Evolutionary conservation across 352 stramenopile species (phyloP), one percentile per base, ranked within the genome.

Genomic region (Phytophthora gonapodyides): DNA sequence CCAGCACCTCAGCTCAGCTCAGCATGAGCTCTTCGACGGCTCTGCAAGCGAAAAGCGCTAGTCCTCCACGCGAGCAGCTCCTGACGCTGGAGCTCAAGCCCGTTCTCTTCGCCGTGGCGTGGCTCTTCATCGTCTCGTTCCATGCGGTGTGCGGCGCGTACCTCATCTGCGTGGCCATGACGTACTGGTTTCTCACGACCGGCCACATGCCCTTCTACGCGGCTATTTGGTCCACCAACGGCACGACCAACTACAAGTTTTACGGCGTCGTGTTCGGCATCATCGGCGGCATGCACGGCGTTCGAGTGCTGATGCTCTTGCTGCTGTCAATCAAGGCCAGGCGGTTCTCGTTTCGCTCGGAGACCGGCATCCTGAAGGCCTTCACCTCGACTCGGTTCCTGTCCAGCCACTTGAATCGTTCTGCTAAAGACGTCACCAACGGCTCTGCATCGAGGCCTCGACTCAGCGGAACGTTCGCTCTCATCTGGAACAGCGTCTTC

Each of bases 191-290:
- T 43, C 47, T 78, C 24, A 63, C 67, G 12, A 59, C 31, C 0
- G 62, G 57, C 12, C 24, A 49, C 41, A 50, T 78, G 54, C 38
- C 63, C 13, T 74, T 71, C 36, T 74, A 78, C 46, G 55, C 66
- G 13, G 56, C 69, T 19, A 57, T 67, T n/a, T 66, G 72, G 62
- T 61, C 66, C 2, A 51, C 58, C 10, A 57, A 41, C 10, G 51
- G 72, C 3, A 61, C 15, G 11, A 5, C 37, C 12, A 63, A 67
- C 52, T 78, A 78, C 37, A 41, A 34, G 7, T 54, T 62, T 7
- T 68, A 71, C 34, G 42, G 57, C 3, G 38, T 46, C 4, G 42
- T 69, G 49, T 78, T 76, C 17, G 63, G 57, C 6, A 56, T 73
- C 11, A 47, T 76, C 8, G 69, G 71, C 7, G 57, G 19, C 0